Evolutionary conservation across 345 rosid genomes (phyloP), one percentile per base, ranked within the genome.

Genomic region (Garcia nutans): DNA sequence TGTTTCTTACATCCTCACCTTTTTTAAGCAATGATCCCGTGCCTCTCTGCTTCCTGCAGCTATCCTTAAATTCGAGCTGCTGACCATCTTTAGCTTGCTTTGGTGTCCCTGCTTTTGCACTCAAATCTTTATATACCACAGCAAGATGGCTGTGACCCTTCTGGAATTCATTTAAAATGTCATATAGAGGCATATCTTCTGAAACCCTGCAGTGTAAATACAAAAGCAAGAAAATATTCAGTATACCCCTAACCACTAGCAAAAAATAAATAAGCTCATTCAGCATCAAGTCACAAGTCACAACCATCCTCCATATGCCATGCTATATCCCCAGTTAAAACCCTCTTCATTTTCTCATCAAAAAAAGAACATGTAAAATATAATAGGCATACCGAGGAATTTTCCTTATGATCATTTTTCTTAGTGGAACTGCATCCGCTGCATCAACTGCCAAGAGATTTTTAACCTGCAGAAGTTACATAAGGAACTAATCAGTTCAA

Each of bases 101-200:
- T 1, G 85, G 60, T 22, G 82, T 69, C 50, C 77, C 86, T 67
- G 78, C 81, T 47, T 78, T 82, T 78, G 72, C 79, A 57, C 84
- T 90, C 63, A 85, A 76, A 84, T 93, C 92, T 83, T 84, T 95
- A 68, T 88, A 95, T 47, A 95, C 99, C 63, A 87, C 97, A 45
- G 97, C 97, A 78, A 95, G 87, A 84, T 95, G 99, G 83, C 97
- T 95, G 81, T 95, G 99, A 62, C 99, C 97, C 80, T 95, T 93
- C 85, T 95, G 99, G 66, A 95, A 95, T 84, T 91, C 96, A 73
- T 95, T 95, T 64, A 95, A 89, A 79, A 95, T 93, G 80, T 95
- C 97, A 67, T 95, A 93, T 23, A 95, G 78, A 44, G 97, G 99
- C 91, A 93, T 88, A 77, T 89, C 84, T 74, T 86, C 99, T 17